phyloP scores from a whole-genome alignment of 1,284 basidiomycete species.

The Neolentinus lepideus region DNA sequence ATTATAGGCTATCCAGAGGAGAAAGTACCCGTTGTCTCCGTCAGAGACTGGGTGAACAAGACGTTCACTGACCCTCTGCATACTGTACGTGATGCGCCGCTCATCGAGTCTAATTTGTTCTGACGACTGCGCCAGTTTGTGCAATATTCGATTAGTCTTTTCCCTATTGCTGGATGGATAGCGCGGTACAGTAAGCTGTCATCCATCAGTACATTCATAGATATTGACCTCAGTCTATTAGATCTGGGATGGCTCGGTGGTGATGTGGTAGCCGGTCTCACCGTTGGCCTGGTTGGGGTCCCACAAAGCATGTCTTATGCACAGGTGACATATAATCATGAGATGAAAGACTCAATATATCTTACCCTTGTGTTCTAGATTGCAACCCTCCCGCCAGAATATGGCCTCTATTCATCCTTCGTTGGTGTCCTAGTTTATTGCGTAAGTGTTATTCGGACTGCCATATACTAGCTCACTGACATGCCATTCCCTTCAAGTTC shows the following conservation, averaged over 20 bases:
- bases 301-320: slow-evolving; percentile 88
- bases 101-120: slow-evolving; percentile 8
- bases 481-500: slow-evolving; percentile 36
- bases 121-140: slow-evolving; percentile 32
- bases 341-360: slow-evolving; percentile 2
- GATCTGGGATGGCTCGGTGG: slow-evolving; percentile 70
- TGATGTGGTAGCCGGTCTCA: slow-evolving; percentile 85
- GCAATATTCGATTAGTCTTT: slow-evolving; percentile 62
- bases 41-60: slow-evolving; percentile 42
- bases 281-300: slow-evolving; percentile 87
- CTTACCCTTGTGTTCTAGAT: slow-evolving; percentile 44
- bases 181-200: slow-evolving; percentile 67
- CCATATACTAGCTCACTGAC: slow-evolving; percentile 7
- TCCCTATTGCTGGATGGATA: slow-evolving; percentile 83
- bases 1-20: slow-evolving; percentile 57
- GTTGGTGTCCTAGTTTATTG: slow-evolving; percentile 82
- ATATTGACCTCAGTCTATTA: slow-evolving; percentile 19
- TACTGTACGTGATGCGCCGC: slow-evolving; percentile 29
- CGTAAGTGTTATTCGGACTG: slow-evolving; percentile 34
- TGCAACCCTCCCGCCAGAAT: slow-evolving; percentile 80
- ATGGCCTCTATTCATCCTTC: slow-evolving; percentile 95
- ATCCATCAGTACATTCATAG: slow-evolving; percentile 10
- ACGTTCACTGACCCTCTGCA: slow-evolving; percentile 35
- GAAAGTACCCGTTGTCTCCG: slow-evolving; percentile 47
- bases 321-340: slow-evolving; percentile 30